Percentiles rank a stretch among this genome's conserved stretches.
phyloP scores from a whole-genome alignment of 2,329 filamentous ascomycete species.

The Corinectria fuckeliana region DNA sequence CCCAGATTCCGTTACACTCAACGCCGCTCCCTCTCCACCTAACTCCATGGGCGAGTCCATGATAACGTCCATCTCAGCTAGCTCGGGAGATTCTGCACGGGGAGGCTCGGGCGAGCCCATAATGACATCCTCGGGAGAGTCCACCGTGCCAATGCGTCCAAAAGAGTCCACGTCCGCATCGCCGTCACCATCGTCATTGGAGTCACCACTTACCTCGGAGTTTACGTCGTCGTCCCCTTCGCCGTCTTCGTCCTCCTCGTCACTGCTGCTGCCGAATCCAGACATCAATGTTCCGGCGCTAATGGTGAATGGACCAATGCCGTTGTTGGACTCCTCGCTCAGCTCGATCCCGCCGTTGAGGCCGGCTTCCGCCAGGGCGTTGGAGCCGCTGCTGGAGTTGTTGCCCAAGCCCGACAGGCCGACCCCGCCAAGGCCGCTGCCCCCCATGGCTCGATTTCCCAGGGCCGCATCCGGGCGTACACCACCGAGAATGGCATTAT shows the following conservation, averaged over 20 bases:
- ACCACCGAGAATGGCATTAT: conserved; percentile 97
- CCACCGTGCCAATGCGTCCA: conserved; percentile 37
- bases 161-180: conserved; percentile 33
- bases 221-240: conserved; percentile 80
- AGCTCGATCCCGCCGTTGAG: conserved; percentile 79
- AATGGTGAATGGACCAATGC: conserved; percentile 75
- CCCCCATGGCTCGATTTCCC: conserved; percentile 71
- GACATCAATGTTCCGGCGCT: conserved; percentile 79
- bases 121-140: conserved; percentile 40
- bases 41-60: conserved; percentile 34
- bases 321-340: conserved; percentile 67
- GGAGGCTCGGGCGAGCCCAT: conserved; percentile 43
- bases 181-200: conserved; percentile 40
- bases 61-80: conserved; percentile 23
- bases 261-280: conserved; percentile 92
- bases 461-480: conserved; percentile 91
- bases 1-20: conserved; percentile 6
- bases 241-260: conserved; percentile 95
- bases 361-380: conserved; percentile 79
- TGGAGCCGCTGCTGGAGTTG: conserved; percentile 57
- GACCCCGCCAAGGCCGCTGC: conserved; percentile 54
- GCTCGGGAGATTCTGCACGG: conserved; percentile 32
- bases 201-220: conserved; percentile 66
- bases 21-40: conserved; percentile 16
- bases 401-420: conserved; percentile 55